phyloP scores from a whole-genome alignment of 495 filamentous ascomycete genomes.

The Penicillium ucsense region DNA sequence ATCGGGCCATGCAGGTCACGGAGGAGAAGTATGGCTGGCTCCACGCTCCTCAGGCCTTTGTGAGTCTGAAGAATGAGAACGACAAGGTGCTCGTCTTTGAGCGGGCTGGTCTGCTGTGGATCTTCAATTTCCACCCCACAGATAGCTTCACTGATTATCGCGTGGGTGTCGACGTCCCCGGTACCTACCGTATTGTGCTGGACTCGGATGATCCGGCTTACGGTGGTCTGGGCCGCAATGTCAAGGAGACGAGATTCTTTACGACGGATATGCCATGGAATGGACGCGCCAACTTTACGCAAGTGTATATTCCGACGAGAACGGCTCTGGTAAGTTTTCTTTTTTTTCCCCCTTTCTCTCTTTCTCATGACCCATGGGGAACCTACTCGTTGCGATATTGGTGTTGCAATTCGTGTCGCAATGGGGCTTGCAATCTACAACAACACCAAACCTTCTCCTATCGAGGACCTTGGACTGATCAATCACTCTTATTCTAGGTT shows the following conservation, averaged over 20 bases:
- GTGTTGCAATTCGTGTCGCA: too few species aligned
- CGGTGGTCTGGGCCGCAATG: slow-evolving; percentile 71
- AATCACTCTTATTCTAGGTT: slow-evolving; percentile 23
- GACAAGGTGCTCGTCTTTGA: slow-evolving; percentile 98
- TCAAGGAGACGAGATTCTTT: slow-evolving; percentile 73
- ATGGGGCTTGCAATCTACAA: too few species aligned
- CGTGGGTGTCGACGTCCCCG: slow-evolving; percentile 72
- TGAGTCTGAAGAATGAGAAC: slow-evolving; percentile 84
- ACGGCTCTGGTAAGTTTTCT: slow-evolving; percentile 68
- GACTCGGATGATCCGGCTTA: slow-evolving; percentile 70
- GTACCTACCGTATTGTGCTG: slow-evolving; percentile 82
- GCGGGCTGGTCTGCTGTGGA: slow-evolving; percentile 77
- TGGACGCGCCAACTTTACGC: slow-evolving; percentile 73
- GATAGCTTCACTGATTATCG: slow-evolving; percentile 87
- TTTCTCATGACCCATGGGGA: neutral
- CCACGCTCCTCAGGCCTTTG: slow-evolving; percentile 74
- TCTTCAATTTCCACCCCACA: slow-evolving; percentile 94
- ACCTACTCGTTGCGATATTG: neutral
- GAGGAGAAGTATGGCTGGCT: slow-evolving; percentile 93
- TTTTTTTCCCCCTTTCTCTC: neutral
- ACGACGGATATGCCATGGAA: slow-evolving; percentile 89
- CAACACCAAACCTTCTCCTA: too few species aligned
- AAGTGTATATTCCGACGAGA: slow-evolving; percentile 82
- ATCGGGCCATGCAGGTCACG: slow-evolving; percentile 76
- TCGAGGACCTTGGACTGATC: neutral